Evolutionary conservation across 73 alveolate genomes (phyloP).

Genomic region (Paraurostyla sp.): DNA sequence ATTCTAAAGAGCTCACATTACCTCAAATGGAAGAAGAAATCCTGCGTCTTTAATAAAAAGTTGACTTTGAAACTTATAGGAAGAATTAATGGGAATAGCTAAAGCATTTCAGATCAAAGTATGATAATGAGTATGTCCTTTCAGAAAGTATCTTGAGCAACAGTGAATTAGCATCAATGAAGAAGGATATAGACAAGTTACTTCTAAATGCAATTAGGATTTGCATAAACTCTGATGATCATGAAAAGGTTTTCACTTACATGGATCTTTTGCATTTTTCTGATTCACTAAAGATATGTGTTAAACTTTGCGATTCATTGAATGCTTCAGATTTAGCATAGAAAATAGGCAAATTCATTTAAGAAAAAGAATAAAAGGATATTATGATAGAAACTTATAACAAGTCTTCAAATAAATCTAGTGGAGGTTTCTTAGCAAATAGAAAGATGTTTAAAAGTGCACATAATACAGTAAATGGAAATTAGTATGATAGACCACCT

Average conservation of each 20-base stretch:
- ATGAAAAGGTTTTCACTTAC: conserved; percentile 52
- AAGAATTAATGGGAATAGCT: conserved; percentile 6
- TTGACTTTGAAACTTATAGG: conserved; percentile 14
- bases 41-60: not conserved
- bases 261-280: conserved; percentile 51
- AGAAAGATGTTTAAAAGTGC: conserved; percentile 25
- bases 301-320: conserved; percentile 40
- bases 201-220: conserved; percentile 49
- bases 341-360: conserved; percentile 25
- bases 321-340: conserved; percentile 35
- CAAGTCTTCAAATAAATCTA: not conserved
- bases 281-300: conserved; percentile 27
- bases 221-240: conserved; percentile 50
- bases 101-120: conserved; percentile 57
- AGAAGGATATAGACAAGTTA: conserved; percentile 66
- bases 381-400: conserved; percentile 32
- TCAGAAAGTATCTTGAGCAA: not conserved
- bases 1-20: conserved; percentile 32
- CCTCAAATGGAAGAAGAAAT: conserved; percentile 48
- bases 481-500: conserved; percentile 18
- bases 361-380: conserved; percentile 31
- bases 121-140: not conserved
- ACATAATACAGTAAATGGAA: not conserved
- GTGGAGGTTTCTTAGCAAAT: not conserved
- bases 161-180: conserved; percentile 28